Conservation (phyloP, 1,284 basidiomycete species). For the Phellopilus nigrolimitatus region DNA sequence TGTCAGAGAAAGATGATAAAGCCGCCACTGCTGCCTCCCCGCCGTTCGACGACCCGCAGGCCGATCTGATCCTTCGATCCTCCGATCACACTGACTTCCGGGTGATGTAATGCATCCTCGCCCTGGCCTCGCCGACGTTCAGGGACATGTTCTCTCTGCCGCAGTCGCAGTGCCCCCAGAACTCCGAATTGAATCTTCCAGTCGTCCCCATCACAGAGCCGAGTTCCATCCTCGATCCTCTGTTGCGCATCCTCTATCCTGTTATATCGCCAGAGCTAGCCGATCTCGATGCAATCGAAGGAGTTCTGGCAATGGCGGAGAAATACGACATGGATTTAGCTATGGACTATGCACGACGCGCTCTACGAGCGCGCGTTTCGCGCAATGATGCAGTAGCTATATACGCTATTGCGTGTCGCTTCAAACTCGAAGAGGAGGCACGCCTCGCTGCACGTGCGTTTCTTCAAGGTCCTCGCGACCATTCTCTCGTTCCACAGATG, state of each 20-base stretch:
- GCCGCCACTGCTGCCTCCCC: no score
- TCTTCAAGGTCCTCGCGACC: no score
- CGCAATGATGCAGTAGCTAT: not conserved
- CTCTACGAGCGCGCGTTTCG: not conserved
- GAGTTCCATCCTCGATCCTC: not conserved
- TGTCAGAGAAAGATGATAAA: no score
- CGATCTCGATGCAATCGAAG: not conserved
- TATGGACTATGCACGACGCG: not conserved
- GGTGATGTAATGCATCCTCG: slow-evolving; percentile 9
- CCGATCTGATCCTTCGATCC: slow-evolving; percentile 15
- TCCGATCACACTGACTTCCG: slow-evolving; percentile 11
- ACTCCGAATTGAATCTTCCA: not conserved
- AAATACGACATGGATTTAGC: slow-evolving; percentile 2
- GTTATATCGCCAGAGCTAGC: not conserved
- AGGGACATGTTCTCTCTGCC: slow-evolving; percentile 15
- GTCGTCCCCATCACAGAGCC: not conserved
- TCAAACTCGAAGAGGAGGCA: slow-evolving; percentile 8
- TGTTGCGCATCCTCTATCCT: slow-evolving; percentile 6
- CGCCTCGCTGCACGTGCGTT: not conserved
- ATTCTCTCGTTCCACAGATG: no score
- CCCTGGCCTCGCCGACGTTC: slow-evolving; percentile 8
- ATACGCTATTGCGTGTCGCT: slow-evolving; percentile 3
- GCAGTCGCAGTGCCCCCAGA: not conserved
- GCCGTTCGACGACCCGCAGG: slow-evolving; percentile 12
- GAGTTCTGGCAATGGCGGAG: not conserved